Evolutionary conservation across 495 filamentous ascomycete species (phyloP).

Genomic region (Terfezia boudieri): DNA sequence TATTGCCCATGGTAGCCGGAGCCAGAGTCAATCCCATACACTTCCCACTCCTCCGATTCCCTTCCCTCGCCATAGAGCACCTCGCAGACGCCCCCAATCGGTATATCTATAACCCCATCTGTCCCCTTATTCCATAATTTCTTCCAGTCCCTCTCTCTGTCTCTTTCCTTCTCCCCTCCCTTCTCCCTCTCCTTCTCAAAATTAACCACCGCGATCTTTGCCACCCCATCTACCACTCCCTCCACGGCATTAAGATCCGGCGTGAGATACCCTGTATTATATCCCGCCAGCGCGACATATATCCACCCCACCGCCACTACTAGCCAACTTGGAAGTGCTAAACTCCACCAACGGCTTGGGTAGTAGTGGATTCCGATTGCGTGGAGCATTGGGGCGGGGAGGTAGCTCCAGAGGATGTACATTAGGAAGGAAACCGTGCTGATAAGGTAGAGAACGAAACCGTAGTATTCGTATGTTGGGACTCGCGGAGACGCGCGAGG

Average conservation of each 20-base stretch:
- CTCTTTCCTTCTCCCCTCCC: conserved; percentile 11
- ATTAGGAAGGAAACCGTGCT: conserved; percentile 60
- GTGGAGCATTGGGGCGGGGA: conserved; percentile 77
- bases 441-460: conserved; percentile 84
- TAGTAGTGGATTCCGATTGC: conserved; percentile 92
- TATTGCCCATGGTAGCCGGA: no score
- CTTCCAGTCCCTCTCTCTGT: conserved; percentile 41
- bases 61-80: conserved; percentile 45
- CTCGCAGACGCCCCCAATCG: conserved; percentile 91
- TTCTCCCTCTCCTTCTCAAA: conserved; percentile 3
- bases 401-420: conserved; percentile 85
- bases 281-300: conserved; percentile 75
- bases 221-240: conserved; percentile 80
- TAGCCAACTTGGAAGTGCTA: conserved; percentile 73
- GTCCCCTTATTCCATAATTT: conserved; percentile 75
- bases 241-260: conserved; percentile 58
- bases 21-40: neutral
- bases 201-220: conserved; percentile 34
- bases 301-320: conserved; percentile 81
- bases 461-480: conserved; percentile 97
- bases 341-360: conserved; percentile 88
- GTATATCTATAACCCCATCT: conserved; percentile 94
- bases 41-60: conserved; percentile 19
- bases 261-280: conserved; percentile 78
- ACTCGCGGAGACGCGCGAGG: conserved; percentile 79